phyloP scores from a whole-genome alignment of 2,329 filamentous ascomycete species.

The Fusarium albidum region DNA sequence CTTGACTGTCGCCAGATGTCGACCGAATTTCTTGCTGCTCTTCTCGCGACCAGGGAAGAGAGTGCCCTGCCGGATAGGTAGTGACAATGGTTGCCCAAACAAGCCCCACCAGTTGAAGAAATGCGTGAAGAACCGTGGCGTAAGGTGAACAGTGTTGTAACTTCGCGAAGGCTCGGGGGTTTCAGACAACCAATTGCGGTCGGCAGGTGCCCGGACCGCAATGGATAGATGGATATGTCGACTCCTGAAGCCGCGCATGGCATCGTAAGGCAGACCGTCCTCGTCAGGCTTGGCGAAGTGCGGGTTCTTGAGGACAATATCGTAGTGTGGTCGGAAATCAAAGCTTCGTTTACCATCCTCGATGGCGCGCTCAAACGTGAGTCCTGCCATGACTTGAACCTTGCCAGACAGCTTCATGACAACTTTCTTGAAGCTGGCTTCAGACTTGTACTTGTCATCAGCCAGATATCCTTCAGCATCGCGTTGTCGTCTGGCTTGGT shows the following conservation, averaged over 20 bases:
- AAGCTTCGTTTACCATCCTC: conserved; percentile 79
- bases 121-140: conserved; percentile 95
- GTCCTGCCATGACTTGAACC: conserved; percentile 88
- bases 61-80: conserved; percentile 90
- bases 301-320: conserved; percentile 85
- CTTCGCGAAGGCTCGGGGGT: conserved; percentile 81
- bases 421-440: conserved; percentile 95
- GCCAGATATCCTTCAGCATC: conserved; percentile 68
- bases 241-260: conserved; percentile 96
- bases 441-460: conserved; percentile 72
- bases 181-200: conserved; percentile 84
- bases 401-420: conserved; percentile 98
- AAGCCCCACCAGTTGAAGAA: conserved; percentile 99
- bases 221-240: conserved; percentile 96
- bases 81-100: conserved; percentile 92
- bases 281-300: conserved; percentile 71
- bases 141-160: conserved; percentile 96
- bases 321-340: conserved; percentile 90
- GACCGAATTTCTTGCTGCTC: conserved; percentile 97
- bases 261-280: conserved; percentile 75
- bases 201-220: conserved; percentile 85
- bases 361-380: conserved; percentile 90
- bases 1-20: conserved; percentile 98
- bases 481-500: conserved; percentile 60
- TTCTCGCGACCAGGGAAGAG: conserved; percentile 94